Evolutionary conservation across 2,329 filamentous ascomycete species (phyloP), one percentile per base, ranked within the genome.

Genomic region (Mariannaea elegans): DNA sequence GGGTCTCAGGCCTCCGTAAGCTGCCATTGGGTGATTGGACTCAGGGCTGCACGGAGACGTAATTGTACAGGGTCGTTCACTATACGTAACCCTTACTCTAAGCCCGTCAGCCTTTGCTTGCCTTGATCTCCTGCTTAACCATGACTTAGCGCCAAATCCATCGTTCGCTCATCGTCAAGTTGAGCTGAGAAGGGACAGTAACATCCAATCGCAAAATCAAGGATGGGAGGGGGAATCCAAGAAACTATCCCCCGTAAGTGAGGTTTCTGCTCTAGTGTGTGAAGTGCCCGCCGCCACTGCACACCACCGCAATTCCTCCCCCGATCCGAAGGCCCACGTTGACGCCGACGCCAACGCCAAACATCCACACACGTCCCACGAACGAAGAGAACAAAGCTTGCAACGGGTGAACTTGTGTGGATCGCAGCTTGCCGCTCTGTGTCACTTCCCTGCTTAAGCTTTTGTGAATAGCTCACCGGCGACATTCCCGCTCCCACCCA

Each of bases 321-420:
- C 48, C 56, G 56, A 58, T 48, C 56, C 36, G 48, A 42, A 42
- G 34, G 42, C 42, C 56, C 48, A 42, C 48, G 42, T 38, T 38
- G 42, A 44, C 39, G 19, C 19, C 19, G 34, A 34, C 41, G 19
- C 21, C 39, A 24, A 38, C 48, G n/a, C 47, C 47, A 50, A 31
- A 34, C 39, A 55, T 42, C 52, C 36, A 38, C 48, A 58, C 27
- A n/a, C 44, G 50, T 39, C 45, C 41, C 23, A 57, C 55, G 41
- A 52, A 21, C 47, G 39, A 27, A 51, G 48, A 52, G 48, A 39
- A 19, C 29, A 45, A 53, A 36, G 56, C 44, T 36, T 19, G 23
- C 56, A 54, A 54, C 44, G 44, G 44, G 41, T 32, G 16, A 46
- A 41, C 48, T 38, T 38, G 49, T 38, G 56, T 50, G 29, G 44